Conservation (phyloP, 1,284 basidiomycete species). For the Heterobasidion occidentale region DNA sequence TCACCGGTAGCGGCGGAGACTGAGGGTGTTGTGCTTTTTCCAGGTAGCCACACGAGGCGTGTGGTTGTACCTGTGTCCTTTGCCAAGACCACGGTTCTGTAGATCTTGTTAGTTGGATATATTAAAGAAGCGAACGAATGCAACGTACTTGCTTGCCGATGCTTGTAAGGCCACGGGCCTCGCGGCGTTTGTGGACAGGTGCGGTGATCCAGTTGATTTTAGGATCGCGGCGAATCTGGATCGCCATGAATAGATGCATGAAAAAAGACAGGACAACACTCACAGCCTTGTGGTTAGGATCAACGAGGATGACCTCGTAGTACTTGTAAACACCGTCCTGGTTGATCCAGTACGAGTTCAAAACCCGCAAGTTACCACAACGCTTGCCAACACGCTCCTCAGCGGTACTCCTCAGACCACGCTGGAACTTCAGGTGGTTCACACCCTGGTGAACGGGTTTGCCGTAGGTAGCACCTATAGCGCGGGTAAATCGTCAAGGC, state of each 20-base stretch:
- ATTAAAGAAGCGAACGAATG: slow-evolving; percentile 1
- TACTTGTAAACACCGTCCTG: slow-evolving; percentile 99
- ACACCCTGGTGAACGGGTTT: slow-evolving; percentile 99
- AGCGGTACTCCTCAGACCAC: slow-evolving; percentile 87
- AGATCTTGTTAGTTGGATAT: background rate
- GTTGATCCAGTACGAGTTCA: slow-evolving; percentile 99
- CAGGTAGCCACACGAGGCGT: slow-evolving; percentile 87
- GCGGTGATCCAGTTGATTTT: slow-evolving; percentile 99
- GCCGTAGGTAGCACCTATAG: slow-evolving; percentile 88
- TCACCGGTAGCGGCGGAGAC: slow-evolving; percentile 96
- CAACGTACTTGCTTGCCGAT: slow-evolving; percentile 82
- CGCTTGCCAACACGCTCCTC: slow-evolving; percentile 98
- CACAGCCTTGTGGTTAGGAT: slow-evolving; percentile 89
- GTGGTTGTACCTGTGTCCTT: slow-evolving; percentile 95
- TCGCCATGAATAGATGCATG: background rate
- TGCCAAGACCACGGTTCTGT: slow-evolving; percentile 90
- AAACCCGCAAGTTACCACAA: slow-evolving; percentile 92
- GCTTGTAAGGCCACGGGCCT: slow-evolving; percentile 94
- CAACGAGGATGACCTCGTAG: slow-evolving; percentile 98
- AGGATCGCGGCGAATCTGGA: slow-evolving; percentile 85
- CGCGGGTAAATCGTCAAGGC: background rate
- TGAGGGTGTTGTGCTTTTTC: slow-evolving; percentile 98
- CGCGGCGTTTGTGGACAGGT: slow-evolving; percentile 98
- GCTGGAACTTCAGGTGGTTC: slow-evolving; percentile 98
- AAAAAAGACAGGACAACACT: slow-evolving; percentile 24